These are phyloP conservation scores for Aspergillus diversus DNA, from an alignment of 495 filamentous ascomycete species.

Conservation along the genomic window DNA sequence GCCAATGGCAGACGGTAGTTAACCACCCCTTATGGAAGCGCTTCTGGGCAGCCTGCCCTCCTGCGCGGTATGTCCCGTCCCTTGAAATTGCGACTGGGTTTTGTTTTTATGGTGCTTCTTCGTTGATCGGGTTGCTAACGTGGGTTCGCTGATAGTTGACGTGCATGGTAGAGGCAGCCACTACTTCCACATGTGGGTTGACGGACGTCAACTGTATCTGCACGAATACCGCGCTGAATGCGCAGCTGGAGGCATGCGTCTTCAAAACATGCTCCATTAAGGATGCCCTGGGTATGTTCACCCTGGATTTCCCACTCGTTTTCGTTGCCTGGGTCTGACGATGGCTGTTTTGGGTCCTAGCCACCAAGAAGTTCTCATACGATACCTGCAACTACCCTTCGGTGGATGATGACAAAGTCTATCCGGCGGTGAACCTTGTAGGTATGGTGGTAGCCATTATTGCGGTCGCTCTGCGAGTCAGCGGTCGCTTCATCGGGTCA, in stretches of 20 bases:
- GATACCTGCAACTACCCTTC: conserved; percentile 7
- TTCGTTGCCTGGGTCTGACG: background rate
- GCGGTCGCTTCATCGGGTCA: conserved; percentile 10
- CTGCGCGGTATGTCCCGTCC: conserved; percentile 3
- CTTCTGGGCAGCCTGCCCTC: conserved; percentile 5
- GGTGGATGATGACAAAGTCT: background rate
- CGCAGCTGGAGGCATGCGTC: background rate
- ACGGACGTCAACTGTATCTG: conserved; percentile 11
- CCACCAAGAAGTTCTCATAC: background rate
- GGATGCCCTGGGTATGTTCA: conserved; percentile 4
- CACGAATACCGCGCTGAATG: background rate
- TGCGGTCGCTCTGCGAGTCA: conserved; percentile 6
- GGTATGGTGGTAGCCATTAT: background rate
- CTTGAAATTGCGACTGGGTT: background rate
- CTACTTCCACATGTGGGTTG: background rate
- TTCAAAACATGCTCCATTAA: conserved; percentile 1
- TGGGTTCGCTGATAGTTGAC: background rate
- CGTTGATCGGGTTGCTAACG: background rate
- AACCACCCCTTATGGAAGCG: conserved; percentile 1
- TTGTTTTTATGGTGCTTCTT: background rate
- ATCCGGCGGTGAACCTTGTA: background rate
- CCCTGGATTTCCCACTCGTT: background rate
- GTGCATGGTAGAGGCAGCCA: conserved; percentile 1
- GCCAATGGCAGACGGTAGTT: background rate
- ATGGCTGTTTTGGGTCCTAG: background rate